A percentile compares a stretch with the other conserved stretches of the same genome.
Evolutionary conservation across 2,329 filamentous ascomycete species (phyloP).

Genomic region (Sporothrix schenckii): DNA sequence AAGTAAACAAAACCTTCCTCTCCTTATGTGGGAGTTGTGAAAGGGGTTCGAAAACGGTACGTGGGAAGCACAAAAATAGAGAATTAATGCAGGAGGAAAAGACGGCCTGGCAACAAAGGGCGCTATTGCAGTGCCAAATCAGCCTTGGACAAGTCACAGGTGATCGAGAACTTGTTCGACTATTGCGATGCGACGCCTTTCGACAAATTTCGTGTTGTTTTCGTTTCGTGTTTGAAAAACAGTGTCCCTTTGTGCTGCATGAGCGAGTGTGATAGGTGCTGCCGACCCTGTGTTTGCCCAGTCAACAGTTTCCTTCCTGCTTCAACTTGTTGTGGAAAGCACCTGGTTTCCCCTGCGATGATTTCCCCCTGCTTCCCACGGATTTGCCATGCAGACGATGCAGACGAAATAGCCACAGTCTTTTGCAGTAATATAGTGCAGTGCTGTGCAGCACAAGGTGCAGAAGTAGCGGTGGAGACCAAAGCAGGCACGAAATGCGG

Average conservation of each 20-base stretch:
- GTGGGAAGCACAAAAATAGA: background rate
- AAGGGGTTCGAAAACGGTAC: background rate
- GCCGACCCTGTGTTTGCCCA: conserved; percentile 20
- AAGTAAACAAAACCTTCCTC: conserved; percentile 29
- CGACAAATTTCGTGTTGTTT: background rate
- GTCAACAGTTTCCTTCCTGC: background rate
- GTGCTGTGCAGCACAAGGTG: conserved; percentile 14
- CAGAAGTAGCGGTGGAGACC: conserved; percentile 28
- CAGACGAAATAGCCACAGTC: conserved; percentile 12
- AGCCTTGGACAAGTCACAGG: conserved; percentile 30
- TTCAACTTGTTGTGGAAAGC: background rate
- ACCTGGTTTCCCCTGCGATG: conserved; percentile 12
- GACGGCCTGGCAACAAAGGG: background rate
- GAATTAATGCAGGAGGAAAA: background rate
- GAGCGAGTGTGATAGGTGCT: conserved; percentile 29
- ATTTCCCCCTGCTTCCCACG: conserved; percentile 15
- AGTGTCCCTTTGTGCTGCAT: conserved; percentile 28
- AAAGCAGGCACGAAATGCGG: conserved; percentile 22
- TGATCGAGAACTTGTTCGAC: background rate
- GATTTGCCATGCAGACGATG: conserved; percentile 11
- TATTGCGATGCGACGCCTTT: background rate
- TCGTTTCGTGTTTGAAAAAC: conserved; percentile 20
- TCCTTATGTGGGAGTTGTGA: background rate
- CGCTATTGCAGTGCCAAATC: conserved; percentile 10
- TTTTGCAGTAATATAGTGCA: conserved; percentile 26